A percentile compares a stretch with the other conserved stretches of the same genome.
These are phyloP conservation scores for Massarina eburnea DNA, from an alignment of 2,329 filamentous ascomycete genomes.

Conservation along the genomic window DNA sequence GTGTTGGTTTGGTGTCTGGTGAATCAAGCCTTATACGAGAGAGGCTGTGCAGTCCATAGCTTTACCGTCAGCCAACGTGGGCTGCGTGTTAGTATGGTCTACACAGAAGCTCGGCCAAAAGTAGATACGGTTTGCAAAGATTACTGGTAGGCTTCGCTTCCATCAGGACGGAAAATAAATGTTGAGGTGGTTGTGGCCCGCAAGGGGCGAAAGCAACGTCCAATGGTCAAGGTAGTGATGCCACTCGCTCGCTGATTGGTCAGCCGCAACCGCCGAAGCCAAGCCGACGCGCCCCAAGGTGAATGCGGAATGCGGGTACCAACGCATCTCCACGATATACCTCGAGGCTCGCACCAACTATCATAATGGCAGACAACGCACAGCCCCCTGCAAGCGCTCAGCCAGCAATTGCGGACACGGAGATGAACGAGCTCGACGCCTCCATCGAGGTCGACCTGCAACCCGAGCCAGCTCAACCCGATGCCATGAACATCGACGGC, in stretches of 20 bases:
- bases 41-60: neutral
- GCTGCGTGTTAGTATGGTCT: too few relatives aligned
- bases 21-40: neutral
- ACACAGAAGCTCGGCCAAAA: too few relatives aligned
- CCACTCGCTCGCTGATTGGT: neutral
- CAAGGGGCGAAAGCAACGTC: neutral
- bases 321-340: neutral
- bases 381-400: slow-evolving; percentile 12
- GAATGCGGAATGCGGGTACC: neutral
- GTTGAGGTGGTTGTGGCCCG: neutral
- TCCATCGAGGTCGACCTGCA: slow-evolving; percentile 47
- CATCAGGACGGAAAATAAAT: neutral
- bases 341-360: neutral
- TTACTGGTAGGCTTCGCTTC: too few relatives aligned
- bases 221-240: neutral
- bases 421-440: slow-evolving; percentile 43
- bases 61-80: neutral
- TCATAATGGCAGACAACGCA: slow-evolving; percentile 34
- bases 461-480: slow-evolving; percentile 37
- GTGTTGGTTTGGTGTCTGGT: neutral
- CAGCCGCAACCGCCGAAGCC: neutral
- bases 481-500: slow-evolving; percentile 47
- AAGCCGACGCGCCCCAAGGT: neutral
- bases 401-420: slow-evolving; percentile 32
- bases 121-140: too few relatives aligned